phyloP scores from a whole-genome alignment of 2,329 filamentous ascomycete species.

The Corniculantispora saksenae region DNA sequence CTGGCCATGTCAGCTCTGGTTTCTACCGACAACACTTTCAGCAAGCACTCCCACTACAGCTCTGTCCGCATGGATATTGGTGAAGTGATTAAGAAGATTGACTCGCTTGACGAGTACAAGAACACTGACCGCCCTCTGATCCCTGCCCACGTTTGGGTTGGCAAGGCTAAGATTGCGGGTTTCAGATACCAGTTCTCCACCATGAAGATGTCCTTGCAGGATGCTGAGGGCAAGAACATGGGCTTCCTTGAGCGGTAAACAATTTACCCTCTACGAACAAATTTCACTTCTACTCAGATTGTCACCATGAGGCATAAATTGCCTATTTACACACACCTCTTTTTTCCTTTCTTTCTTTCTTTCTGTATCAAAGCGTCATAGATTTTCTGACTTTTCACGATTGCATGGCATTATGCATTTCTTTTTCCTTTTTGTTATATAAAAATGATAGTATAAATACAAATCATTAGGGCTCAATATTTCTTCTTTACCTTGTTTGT shows the following conservation, averaged over 20 bases:
- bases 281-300: conserved; percentile 13
- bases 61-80: conserved; percentile 22
- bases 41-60: conserved; percentile 20
- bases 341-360: conserved; percentile 15
- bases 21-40: conserved; percentile 8
- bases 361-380: conserved; percentile 21
- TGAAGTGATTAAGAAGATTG: conserved; percentile 19
- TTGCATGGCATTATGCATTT: conserved; percentile 19
- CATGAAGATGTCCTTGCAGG: conserved; percentile 19
- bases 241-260: conserved; percentile 19
- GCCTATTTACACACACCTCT: not conserved
- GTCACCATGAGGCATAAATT: conserved; percentile 15
- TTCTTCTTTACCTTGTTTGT: conserved; percentile 2
- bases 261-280: not conserved
- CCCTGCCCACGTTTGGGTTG: conserved; percentile 20
- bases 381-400: conserved; percentile 19
- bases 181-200: conserved; percentile 20
- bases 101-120: conserved; percentile 18
- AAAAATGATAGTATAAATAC: conserved; percentile 19
- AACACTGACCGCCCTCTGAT: conserved; percentile 17
- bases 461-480: conserved; percentile 19
- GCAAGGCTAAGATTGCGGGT: conserved; percentile 20
- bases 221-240: conserved; percentile 19
- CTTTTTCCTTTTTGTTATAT: conserved; percentile 20
- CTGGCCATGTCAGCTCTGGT: conserved; percentile 17